Percentiles rank a stretch among this genome's conserved stretches.
Conservation (phyloP, 805 yeast genomes). For the Torulaspora gathmanii region DNA sequence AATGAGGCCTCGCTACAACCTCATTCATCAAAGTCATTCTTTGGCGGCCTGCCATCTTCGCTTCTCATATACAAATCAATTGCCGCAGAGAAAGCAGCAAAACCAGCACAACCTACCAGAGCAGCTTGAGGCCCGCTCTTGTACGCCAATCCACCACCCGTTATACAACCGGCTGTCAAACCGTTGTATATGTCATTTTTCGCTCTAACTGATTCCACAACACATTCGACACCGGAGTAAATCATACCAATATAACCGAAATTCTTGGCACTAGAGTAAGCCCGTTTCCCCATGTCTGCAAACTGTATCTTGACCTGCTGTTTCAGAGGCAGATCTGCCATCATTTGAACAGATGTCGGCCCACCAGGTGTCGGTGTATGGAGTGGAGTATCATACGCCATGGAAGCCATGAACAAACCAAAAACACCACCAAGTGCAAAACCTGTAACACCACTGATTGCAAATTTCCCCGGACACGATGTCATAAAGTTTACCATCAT, state of each 20-base stretch:
- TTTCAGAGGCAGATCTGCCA: conserved; percentile 80
- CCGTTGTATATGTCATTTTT: conserved; percentile 92
- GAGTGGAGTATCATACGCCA: conserved; percentile 42
- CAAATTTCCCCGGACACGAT: conserved; percentile 93
- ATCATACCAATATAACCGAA: conserved; percentile 91
- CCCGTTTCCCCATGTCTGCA: conserved; percentile 83
- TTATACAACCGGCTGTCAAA: conserved; percentile 86
- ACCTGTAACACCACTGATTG: conserved; percentile 88
- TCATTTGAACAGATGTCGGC: conserved; percentile 38
- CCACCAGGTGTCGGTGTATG: conserved; percentile 32
- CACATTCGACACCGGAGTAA: conserved; percentile 89
- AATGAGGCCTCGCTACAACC: not conserved
- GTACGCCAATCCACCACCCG: conserved; percentile 93
- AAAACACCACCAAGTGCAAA: conserved; percentile 93
- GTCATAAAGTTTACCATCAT: conserved; percentile 80
- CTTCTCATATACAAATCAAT: conserved; percentile 80
- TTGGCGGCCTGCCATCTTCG: conserved; percentile 79
- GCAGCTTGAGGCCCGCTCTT: conserved; percentile 95
- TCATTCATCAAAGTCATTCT: conserved; percentile 74
- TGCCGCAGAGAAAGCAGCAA: conserved; percentile 91
- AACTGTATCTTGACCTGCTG: conserved; percentile 92
- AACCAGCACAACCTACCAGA: conserved; percentile 89
- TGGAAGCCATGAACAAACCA: conserved; percentile 85
- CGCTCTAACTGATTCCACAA: conserved; percentile 78
- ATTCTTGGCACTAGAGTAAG: conserved; percentile 86